A percentile compares a stretch with the other conserved stretches of the same genome.
phyloP scores from a whole-genome alignment of 345 rosid genomes.

The Eucalyptus leucophloia region DNA sequence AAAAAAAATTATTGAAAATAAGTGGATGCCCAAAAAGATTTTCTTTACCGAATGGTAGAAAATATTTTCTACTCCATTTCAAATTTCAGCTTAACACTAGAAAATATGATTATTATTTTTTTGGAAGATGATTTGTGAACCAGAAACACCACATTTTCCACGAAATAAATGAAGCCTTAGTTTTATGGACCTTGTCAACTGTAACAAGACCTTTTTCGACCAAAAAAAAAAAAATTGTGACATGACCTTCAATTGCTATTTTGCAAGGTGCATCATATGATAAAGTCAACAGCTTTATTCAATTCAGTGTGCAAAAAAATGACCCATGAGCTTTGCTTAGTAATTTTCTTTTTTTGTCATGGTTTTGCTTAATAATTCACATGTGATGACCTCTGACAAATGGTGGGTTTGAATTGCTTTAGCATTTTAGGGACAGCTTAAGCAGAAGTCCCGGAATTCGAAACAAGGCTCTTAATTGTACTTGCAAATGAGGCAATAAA shows the following conservation, averaged over 20 bases:
- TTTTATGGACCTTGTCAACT: not conserved
- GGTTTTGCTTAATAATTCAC: not conserved
- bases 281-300: not conserved
- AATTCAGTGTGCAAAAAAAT: not conserved
- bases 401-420: not conserved
- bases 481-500: not conserved
- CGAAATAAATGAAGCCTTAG: rapidly evolving
- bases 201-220: not conserved
- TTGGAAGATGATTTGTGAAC: too few relatives aligned
- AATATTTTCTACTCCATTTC: too few relatives aligned
- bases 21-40: too few relatives aligned
- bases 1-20: too few relatives aligned
- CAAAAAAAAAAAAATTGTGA: too few relatives aligned
- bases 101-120: too few relatives aligned
- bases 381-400: not conserved
- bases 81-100: too few relatives aligned
- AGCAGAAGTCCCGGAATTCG: not conserved
- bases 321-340: not conserved
- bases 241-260: not conserved
- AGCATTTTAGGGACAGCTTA: not conserved
- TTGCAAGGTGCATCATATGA: not conserved
- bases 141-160: rapidly evolving
- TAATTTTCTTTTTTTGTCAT: not conserved
- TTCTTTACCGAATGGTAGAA: rapidly evolving
- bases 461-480: not conserved